These are phyloP conservation scores for Pascua guehoae DNA, from an alignment of 1,284 basidiomycete genomes.

Conservation along the genomic window DNA sequence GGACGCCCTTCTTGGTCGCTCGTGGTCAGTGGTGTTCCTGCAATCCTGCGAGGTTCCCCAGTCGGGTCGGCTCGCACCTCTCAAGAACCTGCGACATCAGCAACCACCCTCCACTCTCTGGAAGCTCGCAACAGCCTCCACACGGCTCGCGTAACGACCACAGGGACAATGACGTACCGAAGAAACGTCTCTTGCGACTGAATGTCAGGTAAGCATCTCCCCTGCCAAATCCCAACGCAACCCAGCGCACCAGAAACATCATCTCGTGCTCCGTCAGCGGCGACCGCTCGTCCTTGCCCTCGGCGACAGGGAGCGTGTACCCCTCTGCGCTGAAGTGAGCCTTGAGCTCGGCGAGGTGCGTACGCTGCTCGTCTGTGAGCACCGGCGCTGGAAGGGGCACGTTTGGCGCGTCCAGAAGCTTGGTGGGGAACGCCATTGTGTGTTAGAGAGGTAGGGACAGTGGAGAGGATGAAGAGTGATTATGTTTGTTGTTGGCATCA, in stretches of 20 bases:
- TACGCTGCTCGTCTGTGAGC: not conserved
- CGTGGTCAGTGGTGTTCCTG: not conserved
- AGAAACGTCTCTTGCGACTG: slow-evolving; percentile 3
- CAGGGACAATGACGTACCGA: not conserved
- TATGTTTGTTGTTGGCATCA: no score
- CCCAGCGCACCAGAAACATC: slow-evolving; percentile 38
- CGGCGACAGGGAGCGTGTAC: slow-evolving; percentile 23
- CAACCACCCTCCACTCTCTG: no score
- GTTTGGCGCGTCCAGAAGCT: no score
- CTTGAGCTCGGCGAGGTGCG: slow-evolving; percentile 12
- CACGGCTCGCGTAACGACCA: no score
- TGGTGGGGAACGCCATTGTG: no score
- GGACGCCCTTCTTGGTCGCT: not conserved
- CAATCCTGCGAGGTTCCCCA: not conserved
- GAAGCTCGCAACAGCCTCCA: no score
- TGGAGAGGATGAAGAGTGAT: no score
- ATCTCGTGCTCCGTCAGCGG: slow-evolving; percentile 34
- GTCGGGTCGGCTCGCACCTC: not conserved
- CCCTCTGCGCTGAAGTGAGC: slow-evolving; percentile 27
- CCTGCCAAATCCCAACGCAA: not conserved
- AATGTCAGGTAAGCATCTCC: not conserved
- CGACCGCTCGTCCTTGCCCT: slow-evolving; percentile 13
- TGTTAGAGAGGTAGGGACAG: no score
- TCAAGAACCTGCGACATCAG: not conserved
- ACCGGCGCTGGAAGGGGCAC: not conserved